Conservation (phyloP, 768 basidiomycete genomes). For the Lentinula detonsa region DNA sequence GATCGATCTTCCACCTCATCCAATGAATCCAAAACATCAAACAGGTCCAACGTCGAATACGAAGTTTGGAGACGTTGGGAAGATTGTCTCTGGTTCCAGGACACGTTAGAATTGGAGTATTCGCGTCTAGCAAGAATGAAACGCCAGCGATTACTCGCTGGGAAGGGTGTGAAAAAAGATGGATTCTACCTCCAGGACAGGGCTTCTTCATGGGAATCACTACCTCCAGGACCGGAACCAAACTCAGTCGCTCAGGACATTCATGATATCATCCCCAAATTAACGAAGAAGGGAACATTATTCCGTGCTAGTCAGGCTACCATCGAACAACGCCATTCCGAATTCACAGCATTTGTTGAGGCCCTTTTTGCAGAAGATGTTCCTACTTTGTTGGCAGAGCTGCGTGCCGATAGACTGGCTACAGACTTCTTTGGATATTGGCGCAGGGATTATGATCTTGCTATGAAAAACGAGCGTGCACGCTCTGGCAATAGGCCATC, state of each 20-base stretch:
- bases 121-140: constrained; percentile 57
- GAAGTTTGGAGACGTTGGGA: constrained; percentile 81
- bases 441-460: constrained; percentile 64
- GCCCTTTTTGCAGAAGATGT: constrained; percentile 54
- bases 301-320: constrained; percentile 68
- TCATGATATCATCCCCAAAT: constrained; percentile 57
- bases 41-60: constrained; percentile 40
- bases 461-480: constrained; percentile 29
- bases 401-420: constrained; percentile 49
- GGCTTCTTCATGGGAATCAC: constrained; percentile 80
- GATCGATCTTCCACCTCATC: constrained; percentile 30
- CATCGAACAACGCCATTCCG: constrained; percentile 53
- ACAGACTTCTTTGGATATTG: constrained; percentile 79
- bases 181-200: constrained; percentile 63
- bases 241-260: constrained; percentile 65
- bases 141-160: constrained; percentile 57
- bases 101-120: constrained; percentile 63
- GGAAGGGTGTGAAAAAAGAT: constrained; percentile 74
- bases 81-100: constrained; percentile 75
- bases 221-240: constrained; percentile 80
- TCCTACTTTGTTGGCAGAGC: constrained; percentile 61
- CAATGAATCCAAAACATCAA: constrained; percentile 15
- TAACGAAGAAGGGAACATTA: constrained; percentile 66
- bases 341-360: constrained; percentile 54
- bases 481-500: constrained; percentile 12